Conservation (phyloP, 1,139 yeast species). For the Geotrichum candidum region DNA sequence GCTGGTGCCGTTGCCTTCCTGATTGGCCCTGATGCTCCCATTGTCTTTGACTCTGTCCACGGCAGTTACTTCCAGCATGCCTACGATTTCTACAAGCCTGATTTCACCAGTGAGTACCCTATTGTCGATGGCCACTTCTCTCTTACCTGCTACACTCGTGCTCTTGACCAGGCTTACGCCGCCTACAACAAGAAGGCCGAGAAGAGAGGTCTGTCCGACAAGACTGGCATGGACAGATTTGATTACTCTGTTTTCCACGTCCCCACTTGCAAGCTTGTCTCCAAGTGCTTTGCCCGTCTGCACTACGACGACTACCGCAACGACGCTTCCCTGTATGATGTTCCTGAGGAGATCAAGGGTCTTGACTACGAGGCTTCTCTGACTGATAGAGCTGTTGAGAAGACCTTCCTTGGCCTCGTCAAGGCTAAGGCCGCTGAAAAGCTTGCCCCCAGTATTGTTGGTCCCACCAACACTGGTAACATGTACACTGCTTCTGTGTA, state of each 20-base stretch:
- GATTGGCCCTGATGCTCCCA: conserved; percentile 97
- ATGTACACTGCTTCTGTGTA: conserved; percentile 96
- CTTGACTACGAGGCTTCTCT: conserved; percentile 74
- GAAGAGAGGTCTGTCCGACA: conserved; percentile 41
- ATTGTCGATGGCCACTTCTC: conserved; percentile 97
- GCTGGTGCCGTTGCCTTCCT: conserved; percentile 94
- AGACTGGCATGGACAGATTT: conserved; percentile 49
- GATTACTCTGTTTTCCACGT: conserved; percentile 97
- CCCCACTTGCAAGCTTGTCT: conserved; percentile 93
- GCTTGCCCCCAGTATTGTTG: conserved; percentile 73
- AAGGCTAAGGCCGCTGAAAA: conserved; percentile 64
- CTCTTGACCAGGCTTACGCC: conserved; percentile 81
- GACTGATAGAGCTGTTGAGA: conserved; percentile 75
- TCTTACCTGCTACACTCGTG: conserved; percentile 86
- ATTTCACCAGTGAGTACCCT: conserved; percentile 94
- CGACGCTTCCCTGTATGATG: conserved; percentile 46
- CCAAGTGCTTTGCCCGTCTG: conserved; percentile 89
- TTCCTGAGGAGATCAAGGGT: conserved; percentile 61
- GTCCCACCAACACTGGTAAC: conserved; percentile 97
- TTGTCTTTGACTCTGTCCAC: conserved; percentile 81
- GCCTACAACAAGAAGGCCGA: conserved; percentile 76
- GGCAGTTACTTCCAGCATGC: conserved; percentile 95
- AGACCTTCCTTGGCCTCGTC: conserved; percentile 72
- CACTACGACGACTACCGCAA: conserved; percentile 79
- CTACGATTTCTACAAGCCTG: conserved; percentile 97